Conservation (phyloP, 768 basidiomycete species). For the Pulveroboletus sp. region DNA sequence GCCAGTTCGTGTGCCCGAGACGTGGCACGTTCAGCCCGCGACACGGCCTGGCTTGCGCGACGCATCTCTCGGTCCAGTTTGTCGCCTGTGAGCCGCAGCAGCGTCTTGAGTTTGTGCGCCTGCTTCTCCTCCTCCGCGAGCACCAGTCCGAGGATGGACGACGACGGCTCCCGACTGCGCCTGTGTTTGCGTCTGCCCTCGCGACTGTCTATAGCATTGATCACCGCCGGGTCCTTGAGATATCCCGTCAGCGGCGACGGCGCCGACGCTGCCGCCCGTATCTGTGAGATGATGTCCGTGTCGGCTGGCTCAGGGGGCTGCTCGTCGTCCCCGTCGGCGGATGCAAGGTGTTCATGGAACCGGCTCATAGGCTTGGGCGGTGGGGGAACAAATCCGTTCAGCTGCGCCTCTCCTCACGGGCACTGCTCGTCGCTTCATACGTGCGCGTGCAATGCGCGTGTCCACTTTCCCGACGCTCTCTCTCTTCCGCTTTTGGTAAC, state of each 20-base stretch:
- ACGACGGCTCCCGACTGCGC: constrained; percentile 37
- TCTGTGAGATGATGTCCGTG: constrained; percentile 32
- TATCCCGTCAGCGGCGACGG: constrained; percentile 45
- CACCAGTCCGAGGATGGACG: constrained; percentile 41
- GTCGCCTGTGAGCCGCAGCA: constrained; percentile 50
- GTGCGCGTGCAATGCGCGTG: constrained; percentile 24
- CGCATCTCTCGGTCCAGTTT: constrained; percentile 56
- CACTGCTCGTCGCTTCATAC: constrained; percentile 8
- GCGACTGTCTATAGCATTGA: constrained; percentile 32
- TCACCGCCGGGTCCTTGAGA: constrained; percentile 42
- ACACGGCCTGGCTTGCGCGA: constrained; percentile 49
- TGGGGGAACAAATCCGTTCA: neutral
- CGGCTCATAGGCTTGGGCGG: constrained; percentile 21
- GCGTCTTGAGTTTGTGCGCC: constrained; percentile 50
- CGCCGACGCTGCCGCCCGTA: constrained; percentile 44
- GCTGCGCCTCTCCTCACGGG: constrained; percentile 8
- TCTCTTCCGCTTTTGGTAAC: neutral
- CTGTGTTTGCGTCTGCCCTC: constrained; percentile 35
- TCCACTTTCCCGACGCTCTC: no score
- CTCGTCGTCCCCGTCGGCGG: constrained; percentile 18
- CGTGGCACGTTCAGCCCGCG: constrained; percentile 53
- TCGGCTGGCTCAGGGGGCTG: constrained; percentile 8
- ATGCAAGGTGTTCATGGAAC: constrained; percentile 30
- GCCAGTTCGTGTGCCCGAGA: constrained; percentile 41
- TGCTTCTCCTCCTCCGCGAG: constrained; percentile 57